Evolutionary conservation across 257 asterid species (phyloP).

Genomic region (Verbascum thapsus): DNA sequence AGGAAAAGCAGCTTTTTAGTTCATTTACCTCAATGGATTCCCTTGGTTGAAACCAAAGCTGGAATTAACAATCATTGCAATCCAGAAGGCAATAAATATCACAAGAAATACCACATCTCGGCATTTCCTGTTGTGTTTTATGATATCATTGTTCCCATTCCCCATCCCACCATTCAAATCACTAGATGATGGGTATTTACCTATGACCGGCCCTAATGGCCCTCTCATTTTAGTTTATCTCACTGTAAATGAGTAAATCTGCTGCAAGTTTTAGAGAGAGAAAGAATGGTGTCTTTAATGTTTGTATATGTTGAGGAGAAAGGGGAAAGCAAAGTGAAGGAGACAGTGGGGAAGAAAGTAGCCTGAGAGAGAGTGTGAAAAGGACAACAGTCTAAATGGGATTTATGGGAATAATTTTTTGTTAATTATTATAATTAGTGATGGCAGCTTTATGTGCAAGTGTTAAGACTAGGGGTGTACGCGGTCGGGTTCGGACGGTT

Average conservation of each 20-base stretch:
- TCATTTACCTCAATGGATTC: conserved; percentile 82
- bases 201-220: conserved; percentile 83
- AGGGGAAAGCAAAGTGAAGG: too few relatives aligned
- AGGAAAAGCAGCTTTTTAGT: conserved; percentile 33
- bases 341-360: conserved; percentile 37
- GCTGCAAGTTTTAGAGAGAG: conserved; percentile 32
- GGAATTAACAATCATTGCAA: conserved; percentile 96
- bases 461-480: too few relatives aligned
- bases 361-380: conserved; percentile 44
- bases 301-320: too few relatives aligned
- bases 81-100: conserved; percentile 91
- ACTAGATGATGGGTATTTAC: conserved; percentile 81
- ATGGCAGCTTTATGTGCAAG: conserved; percentile 34
- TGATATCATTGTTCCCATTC: conserved; percentile 61
- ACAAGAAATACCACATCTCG: conserved; percentile 84
- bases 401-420: conserved; percentile 45
- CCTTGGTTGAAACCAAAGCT: conserved; percentile 99
- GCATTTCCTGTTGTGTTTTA: conserved; percentile 93
- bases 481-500: too few relatives aligned
- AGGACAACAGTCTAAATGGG: conserved; percentile 49
- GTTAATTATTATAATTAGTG: conserved; percentile 18
- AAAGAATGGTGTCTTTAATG: conserved; percentile 11
- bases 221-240: conserved; percentile 65
- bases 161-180: conserved; percentile 57
- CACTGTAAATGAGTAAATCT: conserved; percentile 24